phyloP scores from a whole-genome alignment of 495 filamentous ascomycete species.

The Chaetomium fimeti region DNA sequence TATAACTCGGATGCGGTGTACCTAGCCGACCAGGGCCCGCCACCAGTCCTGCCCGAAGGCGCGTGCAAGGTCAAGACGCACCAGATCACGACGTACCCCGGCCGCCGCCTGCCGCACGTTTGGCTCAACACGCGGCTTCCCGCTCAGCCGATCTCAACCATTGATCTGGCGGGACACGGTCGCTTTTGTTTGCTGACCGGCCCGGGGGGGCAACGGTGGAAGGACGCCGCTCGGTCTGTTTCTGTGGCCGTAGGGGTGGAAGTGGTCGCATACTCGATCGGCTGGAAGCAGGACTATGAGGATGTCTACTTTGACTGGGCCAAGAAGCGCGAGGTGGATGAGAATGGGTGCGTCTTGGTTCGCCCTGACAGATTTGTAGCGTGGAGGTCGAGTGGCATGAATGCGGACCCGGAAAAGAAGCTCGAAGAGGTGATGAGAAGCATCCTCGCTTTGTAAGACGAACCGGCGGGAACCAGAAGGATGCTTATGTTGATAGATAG shows the following conservation, averaged over 20 bases:
- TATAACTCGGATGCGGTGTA: conserved; percentile 38
- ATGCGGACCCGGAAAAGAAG: conserved; percentile 22
- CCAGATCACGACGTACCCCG: conserved; percentile 38
- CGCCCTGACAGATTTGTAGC: conserved; percentile 47
- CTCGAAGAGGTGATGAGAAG: conserved; percentile 33
- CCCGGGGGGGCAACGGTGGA: conserved; percentile 38
- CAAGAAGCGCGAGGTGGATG: conserved; percentile 36
- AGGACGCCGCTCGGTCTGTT: conserved; percentile 30
- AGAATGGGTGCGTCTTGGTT: conserved; percentile 45
- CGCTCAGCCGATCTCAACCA: conserved; percentile 34
- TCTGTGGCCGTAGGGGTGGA: conserved; percentile 27
- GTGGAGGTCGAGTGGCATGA: conserved; percentile 39
- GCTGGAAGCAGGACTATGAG: conserved; percentile 43
- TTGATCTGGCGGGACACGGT: conserved; percentile 41
- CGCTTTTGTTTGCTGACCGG: conserved; percentile 43
- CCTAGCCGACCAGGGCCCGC: conserved; percentile 25
- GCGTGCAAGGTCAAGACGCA: conserved; percentile 20
- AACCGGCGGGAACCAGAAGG: too few relatives aligned
- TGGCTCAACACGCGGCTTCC: conserved; percentile 40
- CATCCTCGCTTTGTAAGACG: conserved; percentile 17
- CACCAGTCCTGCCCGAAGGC: conserved; percentile 27
- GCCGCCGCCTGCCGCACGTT: conserved; percentile 42
- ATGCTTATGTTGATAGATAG: too few relatives aligned
- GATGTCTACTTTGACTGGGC: conserved; percentile 43
- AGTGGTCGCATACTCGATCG: conserved; percentile 38